Evolutionary conservation across 495 filamentous ascomycete species (phyloP), one percentile per base, ranked within the genome.

Genomic region (Hyphodiscus hymeniophilus): DNA sequence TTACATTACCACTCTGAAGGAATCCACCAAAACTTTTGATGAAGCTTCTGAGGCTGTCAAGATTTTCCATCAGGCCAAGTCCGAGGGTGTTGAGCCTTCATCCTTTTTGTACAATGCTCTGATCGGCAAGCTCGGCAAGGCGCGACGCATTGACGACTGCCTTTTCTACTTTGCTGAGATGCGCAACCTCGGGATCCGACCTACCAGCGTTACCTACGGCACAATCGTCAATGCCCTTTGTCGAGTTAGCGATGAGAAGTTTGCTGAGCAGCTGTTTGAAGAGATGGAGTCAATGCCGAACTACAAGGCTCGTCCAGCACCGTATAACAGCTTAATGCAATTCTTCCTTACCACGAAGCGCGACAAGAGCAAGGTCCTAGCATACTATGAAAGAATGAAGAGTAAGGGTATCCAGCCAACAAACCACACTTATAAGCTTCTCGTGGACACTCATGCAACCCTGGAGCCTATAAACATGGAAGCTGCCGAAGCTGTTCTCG

Each of bases 231-330:
- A 98, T 55, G 92, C 92, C 30, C 78, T 97, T 5, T 95, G 89
- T 72, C 89, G 92, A 50, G 94, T 97, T 47, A 92, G 87, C 60
- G 91, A 98, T 52, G 92, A 97, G 67, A 89, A 89, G 45, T 95
- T 96, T 60, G 92, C 92, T 39, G 92, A 96, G 60, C 87, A 98
- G 65, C 82, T 97, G 57, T 97, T 98, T 63, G 87, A 96, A 56
- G 94, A 98, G 71, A 98, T 98, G 92, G 92, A 98, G 70, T 81
- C 80, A 32, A 94, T 94, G 86, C 86, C 89, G 32, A 97, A 97
- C 71, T 98, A 97, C 80, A 95, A 97, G 71, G 87, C 92, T 33
- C 80, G 92, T 6, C 87, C 94, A 2, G 92, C 92, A 8, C 92
- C 92, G 3, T 98, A 98, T 74, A 96, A 98, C 70, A 91, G 86